These are phyloP conservation scores for Microsporum ferrugineum DNA, from an alignment of 2,329 filamentous ascomycete species.

Conservation along the genomic window DNA sequence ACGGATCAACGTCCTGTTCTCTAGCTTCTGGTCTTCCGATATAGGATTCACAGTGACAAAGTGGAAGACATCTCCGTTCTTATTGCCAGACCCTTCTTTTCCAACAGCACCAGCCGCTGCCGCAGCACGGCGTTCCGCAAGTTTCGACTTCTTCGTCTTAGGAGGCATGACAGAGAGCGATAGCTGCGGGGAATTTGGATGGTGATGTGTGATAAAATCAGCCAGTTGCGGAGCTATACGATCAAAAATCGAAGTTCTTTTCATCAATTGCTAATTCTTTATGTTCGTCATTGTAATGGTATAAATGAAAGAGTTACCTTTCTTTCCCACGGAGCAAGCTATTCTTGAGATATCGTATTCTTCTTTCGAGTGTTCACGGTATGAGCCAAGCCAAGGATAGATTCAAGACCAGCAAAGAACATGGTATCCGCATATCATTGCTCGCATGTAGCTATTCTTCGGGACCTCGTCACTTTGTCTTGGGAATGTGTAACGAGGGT, in stretches of 20 bases:
- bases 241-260: neutral
- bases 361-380: neutral
- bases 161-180: neutral
- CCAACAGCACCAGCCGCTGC: neutral
- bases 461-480: neutral
- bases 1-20: slow-evolving; percentile 16
- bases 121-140: neutral
- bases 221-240: neutral
- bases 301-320: neutral
- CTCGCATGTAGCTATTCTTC: neutral
- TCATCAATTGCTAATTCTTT: neutral
- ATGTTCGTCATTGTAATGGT: neutral
- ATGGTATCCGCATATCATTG: slow-evolving; percentile 1
- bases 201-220: neutral
- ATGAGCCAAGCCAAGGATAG: neutral
- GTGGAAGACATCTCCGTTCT: slow-evolving; percentile 13
- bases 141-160: slow-evolving; percentile 2
- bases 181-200: neutral
- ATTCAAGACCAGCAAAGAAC: neutral
- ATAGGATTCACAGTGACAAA: slow-evolving; percentile 17
- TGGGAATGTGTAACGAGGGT: neutral
- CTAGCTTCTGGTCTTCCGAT: slow-evolving; percentile 14
- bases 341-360: neutral
- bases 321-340: neutral
- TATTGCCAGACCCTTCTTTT: slow-evolving; percentile 1